phyloP scores from a whole-genome alignment of 2,329 filamentous ascomycete genomes.

The Fusarium albidum region DNA sequence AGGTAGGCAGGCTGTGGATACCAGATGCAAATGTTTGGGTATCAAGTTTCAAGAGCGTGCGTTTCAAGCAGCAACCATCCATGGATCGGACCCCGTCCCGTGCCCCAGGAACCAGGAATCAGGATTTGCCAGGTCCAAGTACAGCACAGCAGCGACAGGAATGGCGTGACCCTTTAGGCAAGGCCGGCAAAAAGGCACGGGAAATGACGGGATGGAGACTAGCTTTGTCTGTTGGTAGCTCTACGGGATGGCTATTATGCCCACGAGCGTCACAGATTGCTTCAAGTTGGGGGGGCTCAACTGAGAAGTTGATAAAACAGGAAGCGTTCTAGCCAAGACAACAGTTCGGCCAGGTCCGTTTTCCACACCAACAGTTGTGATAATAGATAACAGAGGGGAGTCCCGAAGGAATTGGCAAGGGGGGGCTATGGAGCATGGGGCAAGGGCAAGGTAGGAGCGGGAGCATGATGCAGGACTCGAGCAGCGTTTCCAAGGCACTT shows the following conservation, averaged over 20 bases:
- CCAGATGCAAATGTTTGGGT: neutral
- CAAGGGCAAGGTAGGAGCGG: constrained; percentile 5
- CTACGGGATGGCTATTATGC: no score
- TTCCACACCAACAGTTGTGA: constrained; percentile 8
- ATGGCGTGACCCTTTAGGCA: constrained; percentile 16
- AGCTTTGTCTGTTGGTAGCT: no score
- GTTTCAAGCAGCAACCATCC: constrained; percentile 22
- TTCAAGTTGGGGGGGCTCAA: neutral
- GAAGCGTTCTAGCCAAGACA: constrained; percentile 18
- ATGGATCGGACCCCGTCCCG: neutral
- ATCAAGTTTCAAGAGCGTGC: constrained; percentile 5
- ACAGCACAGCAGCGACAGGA: constrained; percentile 16
- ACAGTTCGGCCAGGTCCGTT: constrained; percentile 22
- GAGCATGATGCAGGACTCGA: constrained; percentile 3
- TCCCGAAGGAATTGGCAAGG: constrained; percentile 13
- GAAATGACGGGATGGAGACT: constrained; percentile 4
- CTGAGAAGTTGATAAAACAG: neutral
- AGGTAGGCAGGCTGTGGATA: no score
- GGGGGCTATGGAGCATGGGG: no score
- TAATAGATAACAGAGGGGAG: no score
- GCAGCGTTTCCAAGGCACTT: constrained; percentile 25
- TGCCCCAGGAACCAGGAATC: no score
- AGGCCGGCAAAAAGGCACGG: neutral
- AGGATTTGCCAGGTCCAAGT: constrained; percentile 5
- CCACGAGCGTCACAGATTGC: neutral